Percentiles rank a stretch among this genome's conserved stretches.
Evolutionary conservation across 768 basidiomycete genomes (phyloP).

Genomic region (Tubosaeta sp.): DNA sequence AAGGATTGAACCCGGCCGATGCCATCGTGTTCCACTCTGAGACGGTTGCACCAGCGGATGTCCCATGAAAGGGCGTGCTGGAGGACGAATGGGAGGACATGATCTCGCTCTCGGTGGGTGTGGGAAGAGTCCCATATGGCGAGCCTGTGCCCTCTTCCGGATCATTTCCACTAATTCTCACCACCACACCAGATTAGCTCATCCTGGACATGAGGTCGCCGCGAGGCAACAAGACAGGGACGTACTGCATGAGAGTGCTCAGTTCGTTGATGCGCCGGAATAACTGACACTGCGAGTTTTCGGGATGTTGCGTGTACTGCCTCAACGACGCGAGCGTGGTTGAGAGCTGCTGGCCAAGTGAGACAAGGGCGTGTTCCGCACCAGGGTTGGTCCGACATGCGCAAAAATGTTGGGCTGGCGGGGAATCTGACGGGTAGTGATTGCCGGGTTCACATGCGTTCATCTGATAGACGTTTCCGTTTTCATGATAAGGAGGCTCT

Average conservation of each 20-base stretch:
- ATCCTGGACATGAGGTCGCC: slow-evolving; percentile 31
- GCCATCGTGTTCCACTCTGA: slow-evolving; percentile 60
- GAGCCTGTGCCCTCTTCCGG: slow-evolving; percentile 43
- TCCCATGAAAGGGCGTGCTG: slow-evolving; percentile 38
- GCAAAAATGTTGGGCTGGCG: slow-evolving; percentile 44
- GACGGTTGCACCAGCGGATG: slow-evolving; percentile 45
- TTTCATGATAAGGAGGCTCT: slow-evolving; percentile 33
- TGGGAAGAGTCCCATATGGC: slow-evolving; percentile 52
- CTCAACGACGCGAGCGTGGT: slow-evolving; percentile 51
- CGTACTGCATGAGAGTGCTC: slow-evolving; percentile 62
- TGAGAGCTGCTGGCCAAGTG: slow-evolving; percentile 61
- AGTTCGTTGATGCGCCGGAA: slow-evolving; percentile 60
- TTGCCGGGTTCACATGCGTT: slow-evolving; percentile 30
- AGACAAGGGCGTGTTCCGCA: slow-evolving; percentile 53
- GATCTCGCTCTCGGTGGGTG: slow-evolving; percentile 60
- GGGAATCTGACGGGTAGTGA: slow-evolving; percentile 29
- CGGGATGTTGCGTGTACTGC: slow-evolving; percentile 56
- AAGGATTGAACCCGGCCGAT: slow-evolving; percentile 58
- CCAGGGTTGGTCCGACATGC: slow-evolving; percentile 61
- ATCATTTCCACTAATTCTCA: slow-evolving; percentile 48
- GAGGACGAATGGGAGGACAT: slow-evolving; percentile 45
- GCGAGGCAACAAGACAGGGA: slow-evolving; percentile 30
- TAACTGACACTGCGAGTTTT: slow-evolving; percentile 50
- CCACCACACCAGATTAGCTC: slow-evolving; percentile 26
- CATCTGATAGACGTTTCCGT: slow-evolving; percentile 35